phyloP scores from a whole-genome alignment of 768 basidiomycete genomes.

The Chalciporus sphaerocephalus region DNA sequence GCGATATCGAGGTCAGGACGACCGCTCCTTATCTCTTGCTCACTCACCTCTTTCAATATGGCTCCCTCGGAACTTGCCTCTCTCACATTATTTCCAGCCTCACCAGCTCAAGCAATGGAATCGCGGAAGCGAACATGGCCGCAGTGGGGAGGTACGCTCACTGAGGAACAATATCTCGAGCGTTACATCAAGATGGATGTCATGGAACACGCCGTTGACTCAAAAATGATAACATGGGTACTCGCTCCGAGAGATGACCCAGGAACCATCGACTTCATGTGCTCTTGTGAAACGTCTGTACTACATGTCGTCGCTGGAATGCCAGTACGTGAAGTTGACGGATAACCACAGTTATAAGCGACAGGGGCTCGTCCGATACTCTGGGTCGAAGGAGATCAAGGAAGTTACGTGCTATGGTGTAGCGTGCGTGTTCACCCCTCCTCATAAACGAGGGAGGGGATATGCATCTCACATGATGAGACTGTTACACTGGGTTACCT shows the following conservation, averaged over 20 bases:
- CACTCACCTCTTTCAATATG: conserved; percentile 1
- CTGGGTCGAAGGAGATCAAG: conserved; percentile 19
- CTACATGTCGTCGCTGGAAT: neutral
- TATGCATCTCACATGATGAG: conserved; percentile 64
- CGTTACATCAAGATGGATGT: conserved; percentile 38
- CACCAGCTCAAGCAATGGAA: conserved; percentile 40
- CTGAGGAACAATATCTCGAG: conserved; percentile 43
- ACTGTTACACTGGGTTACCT: conserved; percentile 54
- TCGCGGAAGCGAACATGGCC: conserved; percentile 37
- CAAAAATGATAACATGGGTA: conserved; percentile 53
- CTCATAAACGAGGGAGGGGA: conserved; percentile 46
- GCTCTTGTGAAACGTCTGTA: conserved; percentile 59
- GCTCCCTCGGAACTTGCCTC: conserved; percentile 13
- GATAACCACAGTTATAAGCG: conserved; percentile 33
- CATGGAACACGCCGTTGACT: conserved; percentile 42
- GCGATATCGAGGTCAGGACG: no score
- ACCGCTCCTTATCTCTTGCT: neutral
- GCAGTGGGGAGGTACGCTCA: conserved; percentile 44
- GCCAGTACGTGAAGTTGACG: neutral
- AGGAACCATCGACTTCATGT: conserved; percentile 49
- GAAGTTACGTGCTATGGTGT: conserved; percentile 47
- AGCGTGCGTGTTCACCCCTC: conserved; percentile 55
- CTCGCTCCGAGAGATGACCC: conserved; percentile 51
- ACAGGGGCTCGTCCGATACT: conserved; percentile 29
- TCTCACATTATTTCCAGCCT: conserved; percentile 47